Percentiles rank a stretch among this genome's conserved stretches.
phyloP scores from a whole-genome alignment of 768 basidiomycete species.

The Psilocybe cyanescens region DNA sequence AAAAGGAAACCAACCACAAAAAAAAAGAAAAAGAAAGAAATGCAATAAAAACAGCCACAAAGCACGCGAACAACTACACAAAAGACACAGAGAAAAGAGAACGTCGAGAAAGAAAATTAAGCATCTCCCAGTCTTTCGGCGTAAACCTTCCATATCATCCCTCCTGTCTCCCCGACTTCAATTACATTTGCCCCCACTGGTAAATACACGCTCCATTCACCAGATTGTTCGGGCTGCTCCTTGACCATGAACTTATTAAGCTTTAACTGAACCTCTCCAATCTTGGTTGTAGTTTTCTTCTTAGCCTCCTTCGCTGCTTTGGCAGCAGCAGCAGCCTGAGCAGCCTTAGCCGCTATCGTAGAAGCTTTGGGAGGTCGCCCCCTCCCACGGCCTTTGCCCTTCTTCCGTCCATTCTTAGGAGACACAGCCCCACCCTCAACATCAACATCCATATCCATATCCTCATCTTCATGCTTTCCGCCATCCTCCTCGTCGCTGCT shows the following conservation, averaged over 20 bases:
- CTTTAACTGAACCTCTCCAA: slow-evolving; percentile 65
- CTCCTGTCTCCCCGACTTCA: slow-evolving; percentile 76
- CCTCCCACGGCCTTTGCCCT: slow-evolving; percentile 41
- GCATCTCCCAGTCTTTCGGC: slow-evolving; percentile 46
- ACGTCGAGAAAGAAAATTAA: slow-evolving; percentile 4
- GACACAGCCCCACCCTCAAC: slow-evolving; percentile 33
- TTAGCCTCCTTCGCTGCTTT: slow-evolving; percentile 31
- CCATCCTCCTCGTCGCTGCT: slow-evolving; percentile 55
- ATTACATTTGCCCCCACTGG: slow-evolving; percentile 62
- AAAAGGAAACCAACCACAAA: background rate
- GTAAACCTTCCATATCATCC: slow-evolving; percentile 73
- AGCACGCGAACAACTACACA: background rate
- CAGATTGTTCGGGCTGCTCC: slow-evolving; percentile 46
- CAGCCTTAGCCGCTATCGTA: slow-evolving; percentile 25
- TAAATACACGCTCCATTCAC: slow-evolving; percentile 67
- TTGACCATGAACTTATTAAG: slow-evolving; percentile 59
- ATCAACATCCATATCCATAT: slow-evolving; percentile 49
- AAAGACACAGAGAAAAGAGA: slow-evolving; percentile 1
- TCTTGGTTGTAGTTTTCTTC: slow-evolving; percentile 51
- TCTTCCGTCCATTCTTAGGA: slow-evolving; percentile 47
- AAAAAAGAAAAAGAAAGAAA: background rate
- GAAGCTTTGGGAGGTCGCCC: slow-evolving; percentile 37
- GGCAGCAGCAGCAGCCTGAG: slow-evolving; percentile 30
- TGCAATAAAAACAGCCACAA: slow-evolving; percentile 3
- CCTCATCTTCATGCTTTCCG: slow-evolving; percentile 43